A percentile compares a stretch with the other conserved stretches of the same genome.
Conservation (phyloP, 495 filamentous ascomycete genomes). For the Aspergillus affinis region DNA sequence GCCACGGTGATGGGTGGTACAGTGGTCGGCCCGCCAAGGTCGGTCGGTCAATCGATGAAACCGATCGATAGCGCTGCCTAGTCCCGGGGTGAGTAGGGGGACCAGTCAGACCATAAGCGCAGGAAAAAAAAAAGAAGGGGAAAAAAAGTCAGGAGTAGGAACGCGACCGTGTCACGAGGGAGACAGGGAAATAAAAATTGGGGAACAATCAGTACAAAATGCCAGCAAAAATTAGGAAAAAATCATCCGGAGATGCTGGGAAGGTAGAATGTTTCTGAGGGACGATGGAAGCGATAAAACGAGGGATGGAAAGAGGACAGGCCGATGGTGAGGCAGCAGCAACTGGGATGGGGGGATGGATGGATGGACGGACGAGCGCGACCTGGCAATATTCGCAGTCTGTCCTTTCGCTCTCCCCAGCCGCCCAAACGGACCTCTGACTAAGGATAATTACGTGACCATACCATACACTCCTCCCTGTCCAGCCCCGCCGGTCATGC, state of each 20-base stretch:
- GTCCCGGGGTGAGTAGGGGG: constrained; percentile 11
- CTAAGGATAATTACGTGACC: too few relatives aligned
- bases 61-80: constrained; percentile 2
- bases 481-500: constrained; percentile 10
- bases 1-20: constrained; percentile 38
- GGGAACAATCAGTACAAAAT: background rate
- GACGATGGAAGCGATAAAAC: background rate
- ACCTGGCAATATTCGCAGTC: constrained; percentile 1
- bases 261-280: background rate
- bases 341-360: constrained; percentile 1
- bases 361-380: constrained; percentile 2
- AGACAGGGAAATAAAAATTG: background rate
- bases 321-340: background rate
- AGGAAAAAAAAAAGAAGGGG: constrained; percentile 15
- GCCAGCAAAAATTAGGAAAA: constrained; percentile 1
- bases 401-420: background rate
- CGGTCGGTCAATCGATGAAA: constrained; percentile 9
- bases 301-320: background rate
- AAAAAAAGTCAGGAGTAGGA: constrained; percentile 11
- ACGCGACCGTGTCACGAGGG: constrained; percentile 11
- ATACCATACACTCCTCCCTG: too few relatives aligned
- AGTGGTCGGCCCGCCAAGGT: constrained; percentile 17
- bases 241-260: constrained; percentile 1
- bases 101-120: constrained; percentile 22
- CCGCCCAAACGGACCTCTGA: too few relatives aligned